phyloP scores from a whole-genome alignment of 2,329 filamentous ascomycete genomes.

The Coleophoma crateriformis region DNA sequence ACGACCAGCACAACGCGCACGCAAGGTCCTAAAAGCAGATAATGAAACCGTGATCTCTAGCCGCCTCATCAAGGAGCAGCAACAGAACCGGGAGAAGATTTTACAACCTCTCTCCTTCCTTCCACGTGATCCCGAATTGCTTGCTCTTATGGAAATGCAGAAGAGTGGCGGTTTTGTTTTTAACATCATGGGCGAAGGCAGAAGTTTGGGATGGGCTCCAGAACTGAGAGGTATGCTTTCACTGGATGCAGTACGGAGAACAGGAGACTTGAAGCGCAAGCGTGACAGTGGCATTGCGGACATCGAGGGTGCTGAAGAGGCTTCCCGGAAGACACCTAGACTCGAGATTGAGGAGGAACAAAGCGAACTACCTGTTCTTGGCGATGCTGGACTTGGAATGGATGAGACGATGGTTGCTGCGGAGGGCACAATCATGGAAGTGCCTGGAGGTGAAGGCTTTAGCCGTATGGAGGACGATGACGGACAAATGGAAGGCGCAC shows the following conservation, averaged over 20 bases:
- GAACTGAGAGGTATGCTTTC: constrained; percentile 92
- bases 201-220: constrained; percentile 78
- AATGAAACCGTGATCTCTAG: constrained; percentile 68
- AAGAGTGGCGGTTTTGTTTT: constrained; percentile 86
- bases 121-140: constrained; percentile 77
- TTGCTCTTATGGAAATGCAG: constrained; percentile 88
- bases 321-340: constrained; percentile 58
- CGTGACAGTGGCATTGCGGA: constrained; percentile 83
- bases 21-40: constrained; percentile 80
- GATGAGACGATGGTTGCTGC: constrained; percentile 34
- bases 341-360: constrained; percentile 59
- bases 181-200: constrained; percentile 76
- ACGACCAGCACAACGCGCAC: constrained; percentile 66
- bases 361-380: constrained; percentile 34
- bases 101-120: constrained; percentile 78
- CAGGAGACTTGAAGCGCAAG: constrained; percentile 86
- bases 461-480: constrained; percentile 38
- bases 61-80: constrained; percentile 77
- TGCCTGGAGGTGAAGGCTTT: constrained; percentile 50
- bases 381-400: constrained; percentile 43
- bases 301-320: constrained; percentile 58
- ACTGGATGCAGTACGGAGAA: constrained; percentile 69
- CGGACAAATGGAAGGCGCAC: constrained; percentile 34
- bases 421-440: constrained; percentile 60
- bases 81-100: constrained; percentile 80